phyloP scores from a whole-genome alignment of 768 basidiomycete species.

The Tricholoma saponaceum region DNA sequence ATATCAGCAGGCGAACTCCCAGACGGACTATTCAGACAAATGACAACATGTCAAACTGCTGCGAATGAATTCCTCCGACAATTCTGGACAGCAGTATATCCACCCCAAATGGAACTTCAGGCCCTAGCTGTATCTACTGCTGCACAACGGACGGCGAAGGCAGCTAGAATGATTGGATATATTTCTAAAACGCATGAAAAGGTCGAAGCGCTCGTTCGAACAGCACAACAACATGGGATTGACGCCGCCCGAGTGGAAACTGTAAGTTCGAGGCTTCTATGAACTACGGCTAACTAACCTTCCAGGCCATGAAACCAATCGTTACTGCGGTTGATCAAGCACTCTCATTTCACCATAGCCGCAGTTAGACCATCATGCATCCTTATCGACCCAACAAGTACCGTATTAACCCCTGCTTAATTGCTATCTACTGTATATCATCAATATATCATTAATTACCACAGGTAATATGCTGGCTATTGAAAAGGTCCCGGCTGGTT shows the following conservation, averaged over 20 bases:
- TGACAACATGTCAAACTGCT: conserved; percentile 88
- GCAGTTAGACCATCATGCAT: conserved; percentile 3
- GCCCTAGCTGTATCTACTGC: conserved; percentile 48
- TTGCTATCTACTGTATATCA: conserved; percentile 11
- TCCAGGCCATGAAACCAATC: conserved; percentile 73
- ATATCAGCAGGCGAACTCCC: conserved; percentile 67
- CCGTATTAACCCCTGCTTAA: neutral
- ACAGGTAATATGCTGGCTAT: conserved; percentile 18
- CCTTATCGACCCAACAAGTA: neutral
- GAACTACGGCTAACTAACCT: neutral
- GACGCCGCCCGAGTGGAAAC: conserved; percentile 59
- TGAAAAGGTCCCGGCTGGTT: conserved; percentile 48
- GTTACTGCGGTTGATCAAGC: conserved; percentile 73
- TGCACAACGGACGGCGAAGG: conserved; percentile 71
- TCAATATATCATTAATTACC: conserved; percentile 23
- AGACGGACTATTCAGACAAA: conserved; percentile 70
- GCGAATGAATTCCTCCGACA: conserved; percentile 96
- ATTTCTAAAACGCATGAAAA: conserved; percentile 78
- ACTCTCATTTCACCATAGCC: conserved; percentile 50
- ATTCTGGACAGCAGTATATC: conserved; percentile 89
- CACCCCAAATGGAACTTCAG: conserved; percentile 57
- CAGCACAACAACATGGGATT: conserved; percentile 56
- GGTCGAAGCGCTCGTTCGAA: conserved; percentile 68
- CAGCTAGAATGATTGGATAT: conserved; percentile 85
- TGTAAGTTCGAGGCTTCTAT: conserved; percentile 37